These are phyloP conservation scores for Voacanga thouarsii DNA, from an alignment of 257 asterid species.

Conservation along the genomic window DNA sequence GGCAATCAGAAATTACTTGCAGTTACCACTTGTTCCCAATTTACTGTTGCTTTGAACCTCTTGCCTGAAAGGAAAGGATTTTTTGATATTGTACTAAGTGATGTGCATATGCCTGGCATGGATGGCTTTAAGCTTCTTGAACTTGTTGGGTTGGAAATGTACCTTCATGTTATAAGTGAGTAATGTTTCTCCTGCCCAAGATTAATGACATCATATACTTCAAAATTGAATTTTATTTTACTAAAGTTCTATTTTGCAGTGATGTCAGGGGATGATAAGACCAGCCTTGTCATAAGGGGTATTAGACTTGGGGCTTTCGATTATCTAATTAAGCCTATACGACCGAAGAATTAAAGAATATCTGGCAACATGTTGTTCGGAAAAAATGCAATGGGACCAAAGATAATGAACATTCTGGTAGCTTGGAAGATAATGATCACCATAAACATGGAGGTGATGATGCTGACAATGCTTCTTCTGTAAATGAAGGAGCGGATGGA, in stretches of 20 bases:
- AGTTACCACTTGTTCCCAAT: constrained; percentile 76
- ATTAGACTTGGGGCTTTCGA: constrained; percentile 91
- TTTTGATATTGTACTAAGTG: constrained; percentile 80
- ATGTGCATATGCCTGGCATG: constrained; percentile 98
- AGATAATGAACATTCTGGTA: constrained; percentile 53
- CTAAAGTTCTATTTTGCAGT: constrained; percentile 41
- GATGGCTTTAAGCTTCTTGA: constrained; percentile 94
- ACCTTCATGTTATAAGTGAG: constrained; percentile 94
- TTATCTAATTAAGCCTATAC: constrained; percentile 81
- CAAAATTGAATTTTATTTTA: neutral
- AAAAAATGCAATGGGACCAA: constrained; percentile 55
- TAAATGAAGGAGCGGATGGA: constrained; percentile 49
- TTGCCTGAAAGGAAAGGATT: constrained; percentile 72
- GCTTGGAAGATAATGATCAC: constrained; percentile 55
- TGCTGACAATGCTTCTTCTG: constrained; percentile 62
- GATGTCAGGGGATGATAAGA: constrained; percentile 86
- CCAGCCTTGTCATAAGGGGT: constrained; percentile 78
- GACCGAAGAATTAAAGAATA: constrained; percentile 80
- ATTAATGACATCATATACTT: neutral
- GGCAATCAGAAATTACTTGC: constrained; percentile 32
- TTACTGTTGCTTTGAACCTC: constrained; percentile 61
- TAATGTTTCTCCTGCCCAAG: constrained; percentile 18
- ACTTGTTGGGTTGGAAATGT: constrained; percentile 90
- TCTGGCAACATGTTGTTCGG: constrained; percentile 95
- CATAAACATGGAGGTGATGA: constrained; percentile 45